Percentiles rank a stretch among this genome's conserved stretches.
phyloP scores from a whole-genome alignment of 176 grass and related monocot genomes.

The Eragrostis nindensis region DNA sequence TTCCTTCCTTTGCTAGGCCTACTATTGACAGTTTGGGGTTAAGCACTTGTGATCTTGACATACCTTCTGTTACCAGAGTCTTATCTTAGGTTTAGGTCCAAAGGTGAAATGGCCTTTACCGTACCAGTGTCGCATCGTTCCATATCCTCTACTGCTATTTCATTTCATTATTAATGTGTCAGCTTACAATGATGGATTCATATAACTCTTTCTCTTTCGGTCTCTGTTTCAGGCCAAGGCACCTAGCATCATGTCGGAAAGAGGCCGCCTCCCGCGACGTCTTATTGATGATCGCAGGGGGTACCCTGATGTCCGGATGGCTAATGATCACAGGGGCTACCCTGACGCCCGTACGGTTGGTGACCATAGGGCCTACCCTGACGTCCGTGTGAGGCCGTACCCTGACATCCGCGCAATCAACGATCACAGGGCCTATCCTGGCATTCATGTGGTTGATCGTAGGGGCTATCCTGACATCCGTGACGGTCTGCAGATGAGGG shows the following conservation, averaged over 20 bases:
- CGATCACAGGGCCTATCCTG: conserved; percentile 33
- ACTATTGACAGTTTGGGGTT: too few species aligned
- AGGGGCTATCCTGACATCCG: conserved; percentile 47
- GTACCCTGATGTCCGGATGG: conserved; percentile 14
- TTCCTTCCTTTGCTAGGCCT: not conserved
- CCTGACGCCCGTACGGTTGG: conserved; percentile 23
- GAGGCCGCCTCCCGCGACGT: conserved; percentile 52
- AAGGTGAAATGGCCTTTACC: not conserved
- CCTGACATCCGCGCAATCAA: conserved; percentile 6
- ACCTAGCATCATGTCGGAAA: conserved; percentile 55
- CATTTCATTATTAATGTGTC: not conserved
- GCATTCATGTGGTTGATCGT: conserved; percentile 29
- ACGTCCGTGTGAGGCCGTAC: conserved; percentile 17
- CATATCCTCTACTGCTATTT: not conserved
- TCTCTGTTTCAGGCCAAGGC: conserved; percentile 9
- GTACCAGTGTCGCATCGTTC: not conserved
- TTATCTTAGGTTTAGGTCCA: too few species aligned
- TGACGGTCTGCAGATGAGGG: conserved; percentile 42
- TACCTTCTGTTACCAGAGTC: too few species aligned
- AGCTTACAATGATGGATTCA: conserved; percentile 1
- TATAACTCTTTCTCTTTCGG: conserved; percentile 17
- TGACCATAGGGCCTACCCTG: conserved; percentile 38
- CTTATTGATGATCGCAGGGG: conserved; percentile 40
- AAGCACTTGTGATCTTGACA: not conserved
- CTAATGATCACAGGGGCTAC: conserved; percentile 24